phyloP scores from a whole-genome alignment of 768 basidiomycete genomes.

The Crepidotus variabilis region DNA sequence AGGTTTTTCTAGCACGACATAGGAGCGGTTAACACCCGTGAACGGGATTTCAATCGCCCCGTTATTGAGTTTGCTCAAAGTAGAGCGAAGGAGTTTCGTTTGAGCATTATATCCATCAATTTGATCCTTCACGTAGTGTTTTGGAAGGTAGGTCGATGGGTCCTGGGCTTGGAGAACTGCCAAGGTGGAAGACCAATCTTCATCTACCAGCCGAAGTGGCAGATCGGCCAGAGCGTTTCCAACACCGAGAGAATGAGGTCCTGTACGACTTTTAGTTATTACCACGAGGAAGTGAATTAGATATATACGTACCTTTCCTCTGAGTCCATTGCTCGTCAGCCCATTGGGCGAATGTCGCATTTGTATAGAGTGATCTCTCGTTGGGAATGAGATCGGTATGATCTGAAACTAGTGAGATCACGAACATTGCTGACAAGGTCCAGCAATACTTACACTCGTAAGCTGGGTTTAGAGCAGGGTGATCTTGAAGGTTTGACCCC shows the following conservation, averaged over 20 bases:
- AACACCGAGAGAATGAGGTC: slow-evolving; percentile 7
- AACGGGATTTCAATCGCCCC: slow-evolving; percentile 9
- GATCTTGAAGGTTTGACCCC: slow-evolving; percentile 5
- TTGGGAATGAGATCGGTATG: slow-evolving; percentile 7
- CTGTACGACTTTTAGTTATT: not conserved
- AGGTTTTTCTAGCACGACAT: slow-evolving; percentile 6
- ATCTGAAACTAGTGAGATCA: not conserved
- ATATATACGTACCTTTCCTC: slow-evolving; percentile 4
- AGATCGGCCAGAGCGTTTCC: slow-evolving; percentile 8
- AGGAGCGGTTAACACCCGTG: slow-evolving; percentile 2
- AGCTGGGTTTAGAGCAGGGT: not conserved
- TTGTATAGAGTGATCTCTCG: not conserved
- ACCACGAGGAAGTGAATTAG: not conserved
- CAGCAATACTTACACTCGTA: not conserved
- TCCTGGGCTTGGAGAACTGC: not conserved
- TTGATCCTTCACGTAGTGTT: slow-evolving; percentile 5
- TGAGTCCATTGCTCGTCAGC: slow-evolving; percentile 6
- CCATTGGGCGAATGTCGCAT: slow-evolving; percentile 7
- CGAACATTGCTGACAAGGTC: not conserved
- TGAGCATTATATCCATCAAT: slow-evolving; percentile 7
- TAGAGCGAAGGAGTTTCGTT: slow-evolving; percentile 1
- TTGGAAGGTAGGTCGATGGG: slow-evolving; percentile 6
- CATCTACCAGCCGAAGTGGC: not conserved
- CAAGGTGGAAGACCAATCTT: not conserved
- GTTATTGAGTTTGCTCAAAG: slow-evolving; percentile 6